These are phyloP conservation scores for Fusarium dimerum DNA, from an alignment of 2,329 filamentous ascomycete genomes.

Conservation along the genomic window DNA sequence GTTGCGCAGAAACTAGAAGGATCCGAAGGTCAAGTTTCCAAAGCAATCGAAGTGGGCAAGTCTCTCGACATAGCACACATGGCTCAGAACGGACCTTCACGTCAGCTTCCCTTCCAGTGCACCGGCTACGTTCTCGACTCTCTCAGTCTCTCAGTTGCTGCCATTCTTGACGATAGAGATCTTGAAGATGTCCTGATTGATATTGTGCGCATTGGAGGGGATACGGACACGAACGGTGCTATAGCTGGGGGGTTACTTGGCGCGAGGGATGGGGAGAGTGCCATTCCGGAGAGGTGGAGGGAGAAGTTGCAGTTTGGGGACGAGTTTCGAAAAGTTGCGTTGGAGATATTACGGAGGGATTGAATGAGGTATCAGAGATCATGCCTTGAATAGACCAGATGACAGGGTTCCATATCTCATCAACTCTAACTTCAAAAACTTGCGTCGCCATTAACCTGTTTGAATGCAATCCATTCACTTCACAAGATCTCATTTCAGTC, in stretches of 20 bases:
- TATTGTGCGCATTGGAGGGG: slow-evolving; percentile 45
- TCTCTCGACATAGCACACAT: slow-evolving; percentile 27
- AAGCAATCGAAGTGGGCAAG: slow-evolving; percentile 32
- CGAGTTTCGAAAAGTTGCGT: slow-evolving; percentile 35
- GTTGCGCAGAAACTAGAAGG: slow-evolving; percentile 27
- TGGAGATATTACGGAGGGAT: not conserved
- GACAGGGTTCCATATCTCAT: too few relatives aligned
- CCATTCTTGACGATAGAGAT: slow-evolving; percentile 40
- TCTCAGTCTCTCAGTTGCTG: slow-evolving; percentile 42
- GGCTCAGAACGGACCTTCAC: slow-evolving; percentile 34
- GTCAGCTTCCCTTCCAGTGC: slow-evolving; percentile 29
- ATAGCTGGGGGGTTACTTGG: slow-evolving; percentile 48
- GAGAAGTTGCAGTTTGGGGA: slow-evolving; percentile 40
- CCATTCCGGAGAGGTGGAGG: slow-evolving; percentile 44
- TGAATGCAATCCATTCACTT: too few relatives aligned
- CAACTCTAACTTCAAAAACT: too few relatives aligned
- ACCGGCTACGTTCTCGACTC: slow-evolving; percentile 47
- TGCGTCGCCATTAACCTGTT: too few relatives aligned
- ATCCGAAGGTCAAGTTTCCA: slow-evolving; percentile 14
- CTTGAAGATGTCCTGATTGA: slow-evolving; percentile 48
- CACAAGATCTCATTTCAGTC: too few relatives aligned
- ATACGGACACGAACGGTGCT: slow-evolving; percentile 50
- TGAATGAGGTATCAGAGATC: too few relatives aligned
- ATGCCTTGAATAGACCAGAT: too few relatives aligned
- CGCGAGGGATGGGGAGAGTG: slow-evolving; percentile 43